Base-by-base conservation (phyloP, 768 basidiomycete genomes). In the Daedaleopsis nitida region DNA sequence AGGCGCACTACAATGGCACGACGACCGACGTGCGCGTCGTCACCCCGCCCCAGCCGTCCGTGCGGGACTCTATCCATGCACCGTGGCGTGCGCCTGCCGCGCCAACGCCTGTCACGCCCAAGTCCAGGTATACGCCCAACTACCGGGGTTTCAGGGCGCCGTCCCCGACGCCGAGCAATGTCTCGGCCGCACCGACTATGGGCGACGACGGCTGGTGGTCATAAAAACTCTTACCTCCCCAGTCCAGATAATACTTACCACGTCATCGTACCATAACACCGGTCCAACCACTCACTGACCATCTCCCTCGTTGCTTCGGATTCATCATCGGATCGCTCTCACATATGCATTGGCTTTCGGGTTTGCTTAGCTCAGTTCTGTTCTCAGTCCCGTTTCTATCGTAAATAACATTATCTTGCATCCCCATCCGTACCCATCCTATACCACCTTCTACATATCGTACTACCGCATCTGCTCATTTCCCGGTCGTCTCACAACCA, bases 201-300 rank as follows among this genome's bases (percentile, higher is more conserved):
- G 84, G 84, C 44, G 79, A 85, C 1, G 87, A 94, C 50, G 92
- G 92, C 38, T 94, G 92, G 92, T 94, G 86, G 83, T 76, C 78
- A 67, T 91, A 78, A 51, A 3, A 3, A 32, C 27, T 3, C 27
- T 7, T 32, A 32, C 4, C 27, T 32, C 27, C 7, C 27, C 27
- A 32, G 27, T 32, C 27, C 27, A 7, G 27, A 32, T 32, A 32
- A 32, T 32, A 32, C 27, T 7, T 3, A 32, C 27, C 27, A 52
- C 42, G 16, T 11, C 38, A 43, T 24, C 24, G 35, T 54, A 37
- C 39, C 58, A 49, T 45, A 50, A n/a, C 13, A 32, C 27, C 27
- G 27, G 27, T 39, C 32, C 57, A 32, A 43, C 9, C 24, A 32
- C 34, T 58, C 47, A 6, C 49, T 52, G 14, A 47, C 53, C 16